Base-by-base conservation (phyloP, 2,329 filamentous ascomycete species). In the Blastomyces emzantsi region DNA sequence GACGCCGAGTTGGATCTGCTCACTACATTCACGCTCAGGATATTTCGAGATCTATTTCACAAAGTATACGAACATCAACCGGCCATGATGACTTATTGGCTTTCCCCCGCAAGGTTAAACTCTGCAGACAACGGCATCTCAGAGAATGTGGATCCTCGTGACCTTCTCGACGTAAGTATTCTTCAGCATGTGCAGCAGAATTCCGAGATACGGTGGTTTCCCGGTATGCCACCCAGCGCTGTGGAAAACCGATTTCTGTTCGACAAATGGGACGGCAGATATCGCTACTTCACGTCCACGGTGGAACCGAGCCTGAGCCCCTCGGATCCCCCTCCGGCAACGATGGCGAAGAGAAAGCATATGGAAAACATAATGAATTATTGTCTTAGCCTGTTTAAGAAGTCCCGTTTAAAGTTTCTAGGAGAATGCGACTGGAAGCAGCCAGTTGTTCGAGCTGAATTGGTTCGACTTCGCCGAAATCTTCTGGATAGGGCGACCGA, bases 31-130 rank as follows among this genome's bases (percentile, higher is more conserved):
- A 96, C 90, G 0, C 77, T 95, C 51, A 81, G 83, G 4, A 75
- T 95, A 0, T 97, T 95, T 73, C 78, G 84, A 19, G 91, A 97
- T 68, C 79, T 97, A 0, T 97, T 96, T 78, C 93, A 92, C 74
- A 99, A 99, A 73, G 81, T 82, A 2, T 99, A 90, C 70, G 85
- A 89, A 59, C 79, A 83, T 0, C 80, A 85, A 19, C 69, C 80
- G 0, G 75, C 81, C 0, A 85, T 87, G 36, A 83, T 96, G 73
- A 88, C 92, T 0, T 99, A 97, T 74, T 96, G 92, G 79, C 71
- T 97, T 17, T 89, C 86, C 0, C 93, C 94, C 6, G 67, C 81
- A 17, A 54, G 65, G 64, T 61, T 59, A 36, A 28, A 25, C 28
- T 17, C 22, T 22, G 60, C 55, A 39, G 66, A 54, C 28, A 28